Evolutionary conservation across 1,284 basidiomycete genomes (phyloP).

Genomic region (Irpex sp.): DNA sequence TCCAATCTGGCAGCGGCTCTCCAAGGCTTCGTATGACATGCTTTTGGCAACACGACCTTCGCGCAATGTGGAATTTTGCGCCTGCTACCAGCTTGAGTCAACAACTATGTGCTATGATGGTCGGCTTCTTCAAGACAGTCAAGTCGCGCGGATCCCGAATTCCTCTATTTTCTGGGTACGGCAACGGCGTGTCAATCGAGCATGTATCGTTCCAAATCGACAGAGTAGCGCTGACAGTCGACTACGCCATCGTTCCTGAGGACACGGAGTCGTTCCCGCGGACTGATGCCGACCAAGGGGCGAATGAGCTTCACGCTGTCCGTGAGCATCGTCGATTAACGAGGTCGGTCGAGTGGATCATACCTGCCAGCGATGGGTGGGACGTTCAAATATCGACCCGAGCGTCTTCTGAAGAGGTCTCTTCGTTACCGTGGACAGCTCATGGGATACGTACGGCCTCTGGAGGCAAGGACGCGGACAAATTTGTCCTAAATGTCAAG

Average conservation of each 20-base stretch:
- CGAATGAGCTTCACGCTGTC: constrained; percentile 58
- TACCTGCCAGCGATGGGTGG: constrained; percentile 86
- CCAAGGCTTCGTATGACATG: constrained; percentile 72
- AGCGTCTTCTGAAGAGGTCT: constrained; percentile 68
- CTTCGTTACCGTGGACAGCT: constrained; percentile 74
- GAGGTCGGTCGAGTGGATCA: constrained; percentile 74
- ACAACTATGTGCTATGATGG: constrained; percentile 79
- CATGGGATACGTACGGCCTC: constrained; percentile 53
- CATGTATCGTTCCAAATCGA: constrained; percentile 76
- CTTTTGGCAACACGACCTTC: constrained; percentile 97
- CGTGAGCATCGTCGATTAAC: constrained; percentile 67
- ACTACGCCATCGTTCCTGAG: constrained; percentile 83
- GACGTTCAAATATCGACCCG: constrained; percentile 77
- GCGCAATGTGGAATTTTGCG: constrained; percentile 80
- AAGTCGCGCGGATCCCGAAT: constrained; percentile 71
- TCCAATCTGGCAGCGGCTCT: constrained; percentile 34
- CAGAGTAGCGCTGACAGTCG: constrained; percentile 79
- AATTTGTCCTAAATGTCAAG: constrained; percentile 64
- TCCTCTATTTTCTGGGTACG: constrained; percentile 77
- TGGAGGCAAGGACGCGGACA: constrained; percentile 41
- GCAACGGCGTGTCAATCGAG: constrained; percentile 79
- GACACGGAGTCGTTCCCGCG: constrained; percentile 43
- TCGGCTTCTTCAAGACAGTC: constrained; percentile 77
- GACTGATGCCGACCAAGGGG: constrained; percentile 31
- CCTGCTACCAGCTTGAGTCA: constrained; percentile 55